These are phyloP conservation scores for Aspergillus campestris DNA, from an alignment of 495 filamentous ascomycete genomes.

Conservation along the genomic window DNA sequence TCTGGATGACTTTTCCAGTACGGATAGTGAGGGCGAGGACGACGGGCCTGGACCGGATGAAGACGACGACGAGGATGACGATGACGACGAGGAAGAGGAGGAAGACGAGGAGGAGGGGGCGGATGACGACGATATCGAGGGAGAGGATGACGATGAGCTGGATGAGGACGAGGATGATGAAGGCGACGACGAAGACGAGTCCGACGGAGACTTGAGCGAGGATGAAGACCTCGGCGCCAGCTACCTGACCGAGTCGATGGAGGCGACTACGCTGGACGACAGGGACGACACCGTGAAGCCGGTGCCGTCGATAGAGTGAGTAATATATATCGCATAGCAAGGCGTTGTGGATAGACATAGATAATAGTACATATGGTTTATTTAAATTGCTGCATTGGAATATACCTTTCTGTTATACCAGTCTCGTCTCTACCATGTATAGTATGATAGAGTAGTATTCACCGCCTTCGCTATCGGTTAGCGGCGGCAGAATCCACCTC, in stretches of 20 bases:
- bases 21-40: slow-evolving; percentile 54
- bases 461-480: too few relatives aligned
- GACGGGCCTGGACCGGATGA: slow-evolving; percentile 37
- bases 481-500: neutral
- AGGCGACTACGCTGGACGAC: slow-evolving; percentile 29
- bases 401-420: too few relatives aligned
- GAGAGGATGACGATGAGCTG: slow-evolving; percentile 28
- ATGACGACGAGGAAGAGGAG: slow-evolving; percentile 21
- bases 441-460: too few relatives aligned
- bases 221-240: slow-evolving; percentile 48
- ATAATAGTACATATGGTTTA: neutral
- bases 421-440: too few relatives aligned
- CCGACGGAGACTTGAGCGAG: slow-evolving; percentile 29
- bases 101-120: slow-evolving; percentile 38
- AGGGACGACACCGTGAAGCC: slow-evolving; percentile 6
- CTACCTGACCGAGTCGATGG: slow-evolving; percentile 50
- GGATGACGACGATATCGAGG: slow-evolving; percentile 33
- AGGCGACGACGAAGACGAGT: slow-evolving; percentile 30
- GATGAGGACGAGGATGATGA: slow-evolving; percentile 33
- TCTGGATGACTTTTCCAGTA: slow-evolving; percentile 70
- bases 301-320: neutral
- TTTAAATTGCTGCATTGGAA: neutral
- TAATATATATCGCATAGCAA: too few relatives aligned
- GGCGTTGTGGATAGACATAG: neutral
- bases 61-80: slow-evolving; percentile 23